Evolutionary conservation across 208 protist genomes (phyloP).

Genomic region (Phytomonas francai): DNA sequence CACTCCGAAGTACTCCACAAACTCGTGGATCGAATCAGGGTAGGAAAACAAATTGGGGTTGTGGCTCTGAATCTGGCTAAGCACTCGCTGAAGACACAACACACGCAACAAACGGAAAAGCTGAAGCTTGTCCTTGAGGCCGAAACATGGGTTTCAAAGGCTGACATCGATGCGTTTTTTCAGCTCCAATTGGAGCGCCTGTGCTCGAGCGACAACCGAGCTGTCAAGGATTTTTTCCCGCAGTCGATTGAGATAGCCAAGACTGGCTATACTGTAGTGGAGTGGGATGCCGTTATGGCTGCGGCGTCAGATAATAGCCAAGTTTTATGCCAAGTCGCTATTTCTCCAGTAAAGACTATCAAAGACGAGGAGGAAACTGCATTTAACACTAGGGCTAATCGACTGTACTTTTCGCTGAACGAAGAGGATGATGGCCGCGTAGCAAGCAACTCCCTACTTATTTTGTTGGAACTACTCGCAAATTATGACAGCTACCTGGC

Average conservation of each 20-base stretch:
- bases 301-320: neutral
- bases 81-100: slow-evolving; percentile 44
- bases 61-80: slow-evolving; percentile 43
- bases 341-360: slow-evolving; percentile 6
- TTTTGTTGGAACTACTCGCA: slow-evolving; percentile 65
- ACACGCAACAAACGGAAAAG: slow-evolving; percentile 50
- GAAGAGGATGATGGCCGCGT: slow-evolving; percentile 50
- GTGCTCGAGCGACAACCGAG: slow-evolving; percentile 32
- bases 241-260: slow-evolving; percentile 12
- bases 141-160: slow-evolving; percentile 60
- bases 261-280: neutral
- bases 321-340: neutral
- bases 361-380: slow-evolving; percentile 10
- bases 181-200: slow-evolving; percentile 57
- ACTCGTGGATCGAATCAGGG: slow-evolving; percentile 14
- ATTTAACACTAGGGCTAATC: slow-evolving; percentile 18
- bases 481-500: slow-evolving; percentile 70
- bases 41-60: slow-evolving; percentile 20
- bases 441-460: slow-evolving; percentile 59
- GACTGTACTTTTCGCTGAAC: slow-evolving; percentile 28
- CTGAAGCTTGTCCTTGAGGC: slow-evolving; percentile 51
- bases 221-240: slow-evolving; percentile 25
- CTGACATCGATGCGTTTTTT: slow-evolving; percentile 37
- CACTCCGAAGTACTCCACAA: slow-evolving; percentile 14
- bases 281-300: neutral